Percentiles rank a stretch among this genome's conserved stretches.
These are phyloP conservation scores for Yarrowia sp. DNA, from an alignment of 805 yeast species.

Conservation along the genomic window DNA sequence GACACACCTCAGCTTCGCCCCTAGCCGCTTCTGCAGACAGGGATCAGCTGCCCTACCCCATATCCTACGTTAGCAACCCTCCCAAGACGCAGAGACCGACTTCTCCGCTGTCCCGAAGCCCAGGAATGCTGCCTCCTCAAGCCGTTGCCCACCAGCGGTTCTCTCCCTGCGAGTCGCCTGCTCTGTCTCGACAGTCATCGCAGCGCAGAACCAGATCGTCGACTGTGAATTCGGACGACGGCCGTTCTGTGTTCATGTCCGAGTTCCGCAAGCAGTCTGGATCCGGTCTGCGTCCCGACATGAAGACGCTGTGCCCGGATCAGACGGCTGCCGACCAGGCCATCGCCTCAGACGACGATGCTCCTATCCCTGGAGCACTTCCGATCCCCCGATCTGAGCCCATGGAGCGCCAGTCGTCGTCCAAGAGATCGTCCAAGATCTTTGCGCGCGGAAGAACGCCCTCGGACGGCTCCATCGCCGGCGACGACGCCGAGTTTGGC, in stretches of 20 bases:
- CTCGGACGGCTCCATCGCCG: neutral
- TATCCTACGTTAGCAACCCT: neutral
- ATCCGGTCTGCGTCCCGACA: neutral
- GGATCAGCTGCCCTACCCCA: neutral
- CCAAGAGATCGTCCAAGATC: constrained; percentile 2
- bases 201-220: neutral
- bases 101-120: neutral
- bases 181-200: neutral
- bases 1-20: neutral
- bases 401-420: neutral
- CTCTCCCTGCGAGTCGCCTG: neutral
- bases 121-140: neutral
- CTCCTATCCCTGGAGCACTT: neutral
- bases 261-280: constrained; percentile 12
- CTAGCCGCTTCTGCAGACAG: neutral
- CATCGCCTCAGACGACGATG: neutral
- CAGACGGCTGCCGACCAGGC: neutral
- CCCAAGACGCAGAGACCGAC: neutral
- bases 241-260: neutral
- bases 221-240: constrained; percentile 1
- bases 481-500: constrained; percentile 1
- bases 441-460: neutral
- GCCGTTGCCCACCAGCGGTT: neutral
- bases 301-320: neutral
- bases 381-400: constrained; percentile 1